Conservation (phyloP, 306 rosid genomes). For the Prunus kanzakura region DNA sequence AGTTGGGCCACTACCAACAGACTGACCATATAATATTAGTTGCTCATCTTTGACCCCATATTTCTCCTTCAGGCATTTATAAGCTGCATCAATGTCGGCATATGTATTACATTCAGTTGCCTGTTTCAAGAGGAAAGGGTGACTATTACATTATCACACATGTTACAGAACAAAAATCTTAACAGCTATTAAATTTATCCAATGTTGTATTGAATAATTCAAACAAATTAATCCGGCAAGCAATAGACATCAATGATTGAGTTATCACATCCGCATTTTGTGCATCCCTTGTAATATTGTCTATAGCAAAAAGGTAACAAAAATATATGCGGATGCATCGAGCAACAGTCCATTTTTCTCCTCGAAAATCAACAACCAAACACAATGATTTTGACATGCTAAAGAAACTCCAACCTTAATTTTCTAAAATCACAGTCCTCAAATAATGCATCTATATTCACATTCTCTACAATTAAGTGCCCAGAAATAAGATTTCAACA, state of each 20-base stretch:
- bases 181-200: not conserved
- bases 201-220: not conserved
- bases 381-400: not conserved
- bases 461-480: not conserved
- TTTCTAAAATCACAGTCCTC: not conserved
- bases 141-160: constrained; percentile 27
- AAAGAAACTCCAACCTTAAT: not conserved
- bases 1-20: constrained; percentile 96
- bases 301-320: not conserved
- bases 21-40: constrained; percentile 84
- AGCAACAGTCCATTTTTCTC: not conserved
- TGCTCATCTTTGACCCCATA: constrained; percentile 81
- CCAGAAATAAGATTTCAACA: not conserved
- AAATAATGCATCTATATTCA: not conserved
- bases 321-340: not conserved
- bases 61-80: constrained; percentile 81
- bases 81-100: constrained; percentile 89
- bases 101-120: constrained; percentile 91
- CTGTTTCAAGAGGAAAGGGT: constrained; percentile 58
- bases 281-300: not conserved
- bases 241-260: not conserved
- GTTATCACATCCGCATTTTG: not conserved
- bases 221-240: not conserved
- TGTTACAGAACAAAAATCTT: not conserved
- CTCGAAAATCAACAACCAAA: not conserved